A percentile compares a stretch with the other conserved stretches of the same genome.
phyloP scores from a whole-genome alignment of 768 basidiomycete genomes.

The Pleurotus ostreatus region DNA sequence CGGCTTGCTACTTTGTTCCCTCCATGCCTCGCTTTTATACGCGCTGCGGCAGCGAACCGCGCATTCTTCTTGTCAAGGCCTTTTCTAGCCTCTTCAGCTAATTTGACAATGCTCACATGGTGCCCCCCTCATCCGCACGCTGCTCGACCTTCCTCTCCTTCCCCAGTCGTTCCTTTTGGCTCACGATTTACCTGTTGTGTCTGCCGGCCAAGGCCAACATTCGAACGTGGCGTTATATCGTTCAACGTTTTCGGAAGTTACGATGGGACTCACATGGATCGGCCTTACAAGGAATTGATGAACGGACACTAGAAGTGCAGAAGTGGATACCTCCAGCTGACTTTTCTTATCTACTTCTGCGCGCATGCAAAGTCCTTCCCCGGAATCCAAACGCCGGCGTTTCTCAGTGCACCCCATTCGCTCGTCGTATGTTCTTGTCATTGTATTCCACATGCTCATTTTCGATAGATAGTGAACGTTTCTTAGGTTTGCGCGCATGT shows the following conservation, averaged over 20 bases:
- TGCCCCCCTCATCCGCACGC: too few relatives aligned
- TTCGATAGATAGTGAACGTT: not conserved
- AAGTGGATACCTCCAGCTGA: not conserved
- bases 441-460: not conserved
- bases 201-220: too few relatives aligned
- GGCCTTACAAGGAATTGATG: not conserved
- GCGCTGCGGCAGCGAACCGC: too few relatives aligned
- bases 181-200: too few relatives aligned
- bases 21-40: too few relatives aligned
- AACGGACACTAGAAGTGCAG: not conserved
- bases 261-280: not conserved
- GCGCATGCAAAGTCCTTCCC: not conserved
- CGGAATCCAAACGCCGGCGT: not conserved
- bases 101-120: too few relatives aligned
- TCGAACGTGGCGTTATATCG: not conserved
- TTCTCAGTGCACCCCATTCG: not conserved
- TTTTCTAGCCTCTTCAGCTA: too few relatives aligned
- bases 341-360: not conserved
- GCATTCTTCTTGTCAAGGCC: too few relatives aligned
- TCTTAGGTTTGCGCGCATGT: not conserved
- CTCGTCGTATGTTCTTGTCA: not conserved
- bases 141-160: too few relatives aligned
- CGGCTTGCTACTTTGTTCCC: too few relatives aligned
- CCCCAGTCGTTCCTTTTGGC: too few relatives aligned
- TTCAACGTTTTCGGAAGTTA: not conserved